A percentile compares a stretch with the other conserved stretches of the same genome.
phyloP scores from a whole-genome alignment of 768 basidiomycete genomes.

The Leccinum olivaceopallidum region DNA sequence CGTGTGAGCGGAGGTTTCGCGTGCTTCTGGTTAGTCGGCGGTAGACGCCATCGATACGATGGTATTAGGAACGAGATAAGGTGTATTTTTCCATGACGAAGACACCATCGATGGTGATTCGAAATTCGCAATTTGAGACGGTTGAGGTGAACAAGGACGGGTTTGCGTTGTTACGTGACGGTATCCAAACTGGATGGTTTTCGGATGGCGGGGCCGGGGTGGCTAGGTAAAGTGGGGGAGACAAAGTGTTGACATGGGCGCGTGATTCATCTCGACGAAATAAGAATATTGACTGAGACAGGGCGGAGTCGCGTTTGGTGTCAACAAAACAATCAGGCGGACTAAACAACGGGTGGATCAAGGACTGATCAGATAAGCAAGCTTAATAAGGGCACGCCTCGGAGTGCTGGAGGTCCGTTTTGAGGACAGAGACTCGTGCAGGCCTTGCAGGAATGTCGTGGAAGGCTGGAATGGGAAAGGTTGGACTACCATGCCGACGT shows the following conservation, averaged over 20 bases:
- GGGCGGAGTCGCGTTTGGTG: too few relatives aligned
- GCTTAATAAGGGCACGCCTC: slow-evolving; percentile 7
- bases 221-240: too few relatives aligned
- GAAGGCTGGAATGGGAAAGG: neutral
- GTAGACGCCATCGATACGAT: neutral
- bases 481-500: neutral
- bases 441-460: neutral
- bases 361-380: slow-evolving; percentile 3
- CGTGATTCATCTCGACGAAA: too few relatives aligned
- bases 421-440: neutral
- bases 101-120: neutral
- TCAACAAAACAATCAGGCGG: too few relatives aligned
- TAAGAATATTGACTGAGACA: too few relatives aligned
- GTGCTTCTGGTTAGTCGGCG: neutral
- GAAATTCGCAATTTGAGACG: too few relatives aligned
- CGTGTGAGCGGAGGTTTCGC: neutral
- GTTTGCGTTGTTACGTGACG: too few relatives aligned
- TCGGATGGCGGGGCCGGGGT: too few relatives aligned
- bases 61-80: neutral
- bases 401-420: neutral
- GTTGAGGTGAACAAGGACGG: too few relatives aligned
- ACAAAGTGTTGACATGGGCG: too few relatives aligned
- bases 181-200: too few relatives aligned
- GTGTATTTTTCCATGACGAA: neutral
- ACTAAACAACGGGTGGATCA: too few relatives aligned